Percentiles rank a stretch among this genome's conserved stretches.
These are phyloP conservation scores for Gossypium herbaceum DNA, from an alignment of 345 rosid genomes.

Conservation along the genomic window DNA sequence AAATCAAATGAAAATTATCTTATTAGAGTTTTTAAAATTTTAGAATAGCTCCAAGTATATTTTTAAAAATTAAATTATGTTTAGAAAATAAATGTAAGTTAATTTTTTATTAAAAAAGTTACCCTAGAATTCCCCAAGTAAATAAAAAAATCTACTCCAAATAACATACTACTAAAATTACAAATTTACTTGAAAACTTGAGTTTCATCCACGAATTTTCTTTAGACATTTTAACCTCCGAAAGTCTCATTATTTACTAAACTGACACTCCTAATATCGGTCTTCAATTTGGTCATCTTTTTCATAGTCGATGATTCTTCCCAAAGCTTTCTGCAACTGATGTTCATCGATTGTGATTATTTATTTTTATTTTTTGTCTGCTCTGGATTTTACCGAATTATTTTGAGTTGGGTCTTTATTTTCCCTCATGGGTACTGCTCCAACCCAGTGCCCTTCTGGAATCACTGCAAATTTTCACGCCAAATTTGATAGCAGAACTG, in stretches of 20 bases:
- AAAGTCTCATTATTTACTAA: neutral
- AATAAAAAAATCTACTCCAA: too few species aligned
- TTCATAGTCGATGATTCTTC: neutral
- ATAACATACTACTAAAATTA: too few species aligned
- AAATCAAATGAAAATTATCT: too few species aligned
- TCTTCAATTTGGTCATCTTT: neutral
- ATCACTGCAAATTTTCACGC: conserved; percentile 32
- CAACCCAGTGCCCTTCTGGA: conserved; percentile 43
- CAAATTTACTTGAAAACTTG: neutral
- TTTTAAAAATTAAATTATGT: too few species aligned
- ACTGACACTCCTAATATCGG: neutral
- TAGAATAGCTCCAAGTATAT: too few species aligned
- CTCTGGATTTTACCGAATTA: neutral
- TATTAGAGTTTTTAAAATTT: too few species aligned
- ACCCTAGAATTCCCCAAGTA: too few species aligned
- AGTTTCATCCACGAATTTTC: neutral
- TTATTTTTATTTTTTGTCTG: neutral
- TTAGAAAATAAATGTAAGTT: too few species aligned
- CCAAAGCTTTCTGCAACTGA: neutral
- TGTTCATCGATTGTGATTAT: neutral
- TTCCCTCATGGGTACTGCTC: conserved; percentile 49
- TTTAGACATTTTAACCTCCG: neutral
- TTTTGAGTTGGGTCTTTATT: conserved; percentile 20
- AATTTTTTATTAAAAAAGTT: too few species aligned
- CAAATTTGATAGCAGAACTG: conserved; percentile 29